Conservation (phyloP, 2,329 filamentous ascomycete species). For the Calonectria pseudoreteaudii region DNA sequence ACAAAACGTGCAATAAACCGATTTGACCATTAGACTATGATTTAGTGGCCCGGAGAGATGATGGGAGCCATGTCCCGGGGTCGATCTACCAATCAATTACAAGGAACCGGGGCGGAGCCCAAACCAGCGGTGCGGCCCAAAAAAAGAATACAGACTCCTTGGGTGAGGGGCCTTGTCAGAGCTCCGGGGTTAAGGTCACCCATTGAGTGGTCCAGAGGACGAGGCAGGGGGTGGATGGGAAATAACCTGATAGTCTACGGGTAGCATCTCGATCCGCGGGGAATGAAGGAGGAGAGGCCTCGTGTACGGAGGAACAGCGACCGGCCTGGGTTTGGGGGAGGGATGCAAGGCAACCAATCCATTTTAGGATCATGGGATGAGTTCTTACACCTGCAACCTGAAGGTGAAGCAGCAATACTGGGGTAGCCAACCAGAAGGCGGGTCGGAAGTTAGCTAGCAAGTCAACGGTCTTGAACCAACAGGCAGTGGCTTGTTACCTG, state of each 20-base stretch:
- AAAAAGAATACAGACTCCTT: conserved; percentile 31
- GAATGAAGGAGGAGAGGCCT: conserved; percentile 11
- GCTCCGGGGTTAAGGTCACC: conserved; percentile 23
- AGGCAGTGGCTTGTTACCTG: neutral
- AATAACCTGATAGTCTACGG: conserved; percentile 24
- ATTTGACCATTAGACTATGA: conserved; percentile 36
- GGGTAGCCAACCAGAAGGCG: neutral
- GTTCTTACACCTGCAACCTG: conserved; percentile 8
- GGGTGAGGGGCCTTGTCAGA: conserved; percentile 37
- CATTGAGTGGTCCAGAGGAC: conserved; percentile 19
- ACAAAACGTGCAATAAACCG: conserved; percentile 43
- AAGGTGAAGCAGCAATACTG: conserved; percentile 13
- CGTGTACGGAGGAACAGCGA: conserved; percentile 5
- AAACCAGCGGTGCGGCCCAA: conserved; percentile 39
- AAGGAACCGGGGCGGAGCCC: conserved; percentile 32
- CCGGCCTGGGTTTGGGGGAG: neutral
- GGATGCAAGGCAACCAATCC: conserved; percentile 18
- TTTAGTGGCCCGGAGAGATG: conserved; percentile 33
- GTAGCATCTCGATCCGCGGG: conserved; percentile 3
- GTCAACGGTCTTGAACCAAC: neutral
- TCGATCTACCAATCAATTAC: conserved; percentile 43
- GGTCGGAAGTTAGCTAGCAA: neutral
- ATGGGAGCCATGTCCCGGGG: conserved; percentile 37
- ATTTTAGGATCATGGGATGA: neutral
- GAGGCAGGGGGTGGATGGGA: conserved; percentile 13